These are phyloP conservation scores for Microsporum ferrugineum DNA, from an alignment of 2,329 filamentous ascomycete species.

Conservation along the genomic window DNA sequence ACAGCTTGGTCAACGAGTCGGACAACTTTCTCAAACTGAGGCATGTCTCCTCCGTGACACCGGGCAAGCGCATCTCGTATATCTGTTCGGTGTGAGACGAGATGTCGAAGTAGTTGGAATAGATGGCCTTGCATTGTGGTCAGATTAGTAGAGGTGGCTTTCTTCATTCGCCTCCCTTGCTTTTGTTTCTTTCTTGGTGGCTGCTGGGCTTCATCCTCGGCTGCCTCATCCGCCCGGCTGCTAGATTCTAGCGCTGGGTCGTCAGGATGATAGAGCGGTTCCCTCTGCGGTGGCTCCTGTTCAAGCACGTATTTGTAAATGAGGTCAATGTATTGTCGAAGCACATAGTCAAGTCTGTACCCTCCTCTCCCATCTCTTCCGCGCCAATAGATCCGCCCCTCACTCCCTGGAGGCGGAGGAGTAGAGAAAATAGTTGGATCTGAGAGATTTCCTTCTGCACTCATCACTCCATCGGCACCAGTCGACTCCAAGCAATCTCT, in stretches of 20 bases:
- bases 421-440: constrained; percentile 77
- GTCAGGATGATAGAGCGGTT: constrained; percentile 60
- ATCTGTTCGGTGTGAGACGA: constrained; percentile 68
- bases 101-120: constrained; percentile 77
- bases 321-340: constrained; percentile 82
- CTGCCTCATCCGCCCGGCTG: constrained; percentile 18
- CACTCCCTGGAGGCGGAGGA: constrained; percentile 51
- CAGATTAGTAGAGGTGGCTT: constrained; percentile 53
- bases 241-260: constrained; percentile 28
- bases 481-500: constrained; percentile 67
- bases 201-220: neutral
- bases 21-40: constrained; percentile 65
- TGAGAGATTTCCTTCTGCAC: constrained; percentile 85
- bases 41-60: constrained; percentile 57
- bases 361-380: constrained; percentile 68
- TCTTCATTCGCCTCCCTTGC: constrained; percentile 29
- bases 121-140: constrained; percentile 78
- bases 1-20: constrained; percentile 63
- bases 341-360: constrained; percentile 76
- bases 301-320: constrained; percentile 67
- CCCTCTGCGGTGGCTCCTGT: constrained; percentile 49
- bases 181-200: constrained; percentile 40
- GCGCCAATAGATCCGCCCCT: constrained; percentile 66
- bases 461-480: constrained; percentile 88
- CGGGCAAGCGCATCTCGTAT: constrained; percentile 74